A percentile compares a stretch with the other conserved stretches of the same genome.
Conservation (phyloP, 768 basidiomycete species). For the Pulveroboletus sp. region DNA sequence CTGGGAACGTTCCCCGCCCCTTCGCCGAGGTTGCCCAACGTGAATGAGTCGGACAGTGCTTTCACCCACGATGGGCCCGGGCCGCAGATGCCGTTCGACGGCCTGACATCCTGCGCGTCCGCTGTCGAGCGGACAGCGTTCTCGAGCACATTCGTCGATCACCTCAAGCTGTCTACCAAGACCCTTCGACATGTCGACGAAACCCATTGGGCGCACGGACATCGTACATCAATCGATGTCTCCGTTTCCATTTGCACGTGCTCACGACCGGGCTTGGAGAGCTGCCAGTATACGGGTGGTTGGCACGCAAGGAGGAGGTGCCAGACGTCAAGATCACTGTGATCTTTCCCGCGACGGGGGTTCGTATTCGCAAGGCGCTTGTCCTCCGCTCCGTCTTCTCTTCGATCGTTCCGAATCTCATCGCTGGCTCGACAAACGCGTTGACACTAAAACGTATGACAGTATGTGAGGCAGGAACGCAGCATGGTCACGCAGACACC, state of each 20-base stretch:
- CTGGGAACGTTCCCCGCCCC: constrained; percentile 57
- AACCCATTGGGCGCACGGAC: constrained; percentile 58
- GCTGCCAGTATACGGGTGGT: constrained; percentile 83
- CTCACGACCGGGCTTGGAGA: no score
- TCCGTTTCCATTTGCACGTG: no score
- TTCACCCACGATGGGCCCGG: no score
- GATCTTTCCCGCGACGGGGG: constrained; percentile 85
- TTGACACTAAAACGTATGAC: no score
- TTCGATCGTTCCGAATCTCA: neutral
- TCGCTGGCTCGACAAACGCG: neutral
- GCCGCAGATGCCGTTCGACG: constrained; percentile 24
- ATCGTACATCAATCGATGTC: constrained; percentile 52
- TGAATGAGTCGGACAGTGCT: neutral
- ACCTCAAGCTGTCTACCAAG: constrained; percentile 38
- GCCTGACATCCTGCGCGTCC: constrained; percentile 65
- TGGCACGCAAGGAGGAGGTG: constrained; percentile 32
- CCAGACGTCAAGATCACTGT: constrained; percentile 82
- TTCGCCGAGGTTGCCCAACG: neutral
- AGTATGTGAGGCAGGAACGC: constrained; percentile 76
- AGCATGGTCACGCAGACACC: constrained; percentile 83
- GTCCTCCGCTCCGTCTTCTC: neutral
- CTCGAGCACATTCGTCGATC: constrained; percentile 35
- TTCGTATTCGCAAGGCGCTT: constrained; percentile 70
- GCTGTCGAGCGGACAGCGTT: constrained; percentile 77
- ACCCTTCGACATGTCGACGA: constrained; percentile 40